A percentile compares a stretch with the other conserved stretches of the same genome.
Evolutionary conservation across 345 rosid species (phyloP).

Genomic region (Eucalyptus marginata): DNA sequence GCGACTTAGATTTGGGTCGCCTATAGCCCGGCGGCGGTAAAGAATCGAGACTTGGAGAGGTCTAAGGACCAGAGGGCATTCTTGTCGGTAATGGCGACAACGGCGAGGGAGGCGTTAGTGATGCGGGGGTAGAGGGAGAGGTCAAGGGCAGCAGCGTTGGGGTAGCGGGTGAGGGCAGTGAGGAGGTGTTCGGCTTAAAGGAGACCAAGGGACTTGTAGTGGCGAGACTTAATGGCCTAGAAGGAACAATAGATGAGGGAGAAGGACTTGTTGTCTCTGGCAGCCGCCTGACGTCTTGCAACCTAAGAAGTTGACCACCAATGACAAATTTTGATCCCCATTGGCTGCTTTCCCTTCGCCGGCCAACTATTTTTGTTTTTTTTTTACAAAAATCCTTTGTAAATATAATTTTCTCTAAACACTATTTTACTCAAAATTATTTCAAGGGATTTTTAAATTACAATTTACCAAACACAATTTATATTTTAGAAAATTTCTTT

Average conservation of each 20-base stretch:
- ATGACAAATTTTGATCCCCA: no score
- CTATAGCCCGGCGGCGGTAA: fast-evolving
- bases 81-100: fast-evolving
- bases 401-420: no score
- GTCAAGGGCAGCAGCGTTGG: fast-evolving
- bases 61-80: fast-evolving
- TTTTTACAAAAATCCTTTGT: no score
- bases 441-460: fast-evolving
- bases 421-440: fast-evolving
- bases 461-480: fast-evolving
- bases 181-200: no score
- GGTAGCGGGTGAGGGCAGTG: fast-evolving
- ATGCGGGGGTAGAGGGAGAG: no score
- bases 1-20: no score
- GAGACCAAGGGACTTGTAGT: no score
- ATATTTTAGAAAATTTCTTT: fast-evolving
- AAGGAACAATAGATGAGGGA: no score
- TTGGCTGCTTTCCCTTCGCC: fast-evolving
- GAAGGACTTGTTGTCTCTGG: no score
- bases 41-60: no score
- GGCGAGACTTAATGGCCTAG: no score
- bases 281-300: fast-evolving
- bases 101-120: fast-evolving
- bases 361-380: fast-evolving
- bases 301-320: fast-evolving